phyloP scores from a whole-genome alignment of 176 grass and related monocot genomes.

The Pharus latifolius region DNA sequence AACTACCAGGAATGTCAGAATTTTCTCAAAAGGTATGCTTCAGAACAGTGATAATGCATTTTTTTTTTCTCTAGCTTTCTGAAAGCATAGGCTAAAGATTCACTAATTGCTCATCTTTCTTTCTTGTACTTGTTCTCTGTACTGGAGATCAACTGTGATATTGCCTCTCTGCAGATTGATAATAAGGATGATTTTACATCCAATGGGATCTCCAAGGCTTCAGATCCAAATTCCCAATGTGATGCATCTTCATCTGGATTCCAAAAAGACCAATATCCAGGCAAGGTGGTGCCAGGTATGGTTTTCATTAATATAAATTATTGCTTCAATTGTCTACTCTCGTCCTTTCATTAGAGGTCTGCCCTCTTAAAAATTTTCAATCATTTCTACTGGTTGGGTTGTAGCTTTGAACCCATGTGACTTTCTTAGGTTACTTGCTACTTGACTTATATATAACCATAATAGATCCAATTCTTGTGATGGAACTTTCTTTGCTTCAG shows the following conservation, averaged over 20 bases:
- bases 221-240: neutral
- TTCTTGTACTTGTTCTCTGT: too few relatives aligned
- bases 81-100: neutral
- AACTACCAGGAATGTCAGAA: conserved; percentile 7
- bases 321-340: too few relatives aligned
- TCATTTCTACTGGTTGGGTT: too few relatives aligned
- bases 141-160: neutral
- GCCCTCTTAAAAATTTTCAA: too few relatives aligned
- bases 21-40: conserved; percentile 45
- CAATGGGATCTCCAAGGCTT: neutral
- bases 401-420: too few relatives aligned
- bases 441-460: too few relatives aligned
- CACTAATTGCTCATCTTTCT: neutral
- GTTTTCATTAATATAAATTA: neutral
- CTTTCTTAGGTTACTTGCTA: too few relatives aligned
- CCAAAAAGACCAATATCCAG: conserved; percentile 13
- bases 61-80: neutral
- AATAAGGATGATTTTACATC: neutral
- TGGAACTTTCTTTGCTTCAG: too few relatives aligned
- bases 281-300: conserved; percentile 31
- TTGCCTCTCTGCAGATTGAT: conserved; percentile 28
- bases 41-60: neutral
- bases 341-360: too few relatives aligned
- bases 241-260: conserved; percentile 28
- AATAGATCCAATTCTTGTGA: too few relatives aligned